phyloP scores from a whole-genome alignment of 1,284 basidiomycete genomes.

The Cutaneotrichosporon sp. region DNA sequence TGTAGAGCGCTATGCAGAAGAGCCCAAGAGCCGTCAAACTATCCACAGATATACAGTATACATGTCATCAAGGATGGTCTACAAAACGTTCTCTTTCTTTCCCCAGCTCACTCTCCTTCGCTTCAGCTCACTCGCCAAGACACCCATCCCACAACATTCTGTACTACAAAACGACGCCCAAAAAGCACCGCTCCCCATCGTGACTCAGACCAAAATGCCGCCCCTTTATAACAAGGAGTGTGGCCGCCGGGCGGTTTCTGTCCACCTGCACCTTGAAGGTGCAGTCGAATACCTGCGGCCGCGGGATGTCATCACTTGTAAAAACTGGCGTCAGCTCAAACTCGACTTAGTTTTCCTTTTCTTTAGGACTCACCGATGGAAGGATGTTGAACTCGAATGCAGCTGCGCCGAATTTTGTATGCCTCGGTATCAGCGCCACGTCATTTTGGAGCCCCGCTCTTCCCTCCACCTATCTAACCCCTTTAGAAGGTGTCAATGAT shows the following conservation, averaged over 20 bases:
- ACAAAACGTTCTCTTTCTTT: background rate
- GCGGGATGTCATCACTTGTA: constrained; percentile 42
- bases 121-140: background rate
- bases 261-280: constrained; percentile 31
- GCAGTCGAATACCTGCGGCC: constrained; percentile 40
- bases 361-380: constrained; percentile 27
- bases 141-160: background rate
- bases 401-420: background rate
- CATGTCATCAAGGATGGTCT: background rate
- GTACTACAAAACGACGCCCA: constrained; percentile 5
- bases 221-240: constrained; percentile 47
- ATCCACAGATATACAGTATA: background rate
- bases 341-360: background rate
- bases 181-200: constrained; percentile 16
- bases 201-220: constrained; percentile 43
- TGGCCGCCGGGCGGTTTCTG: constrained; percentile 45
- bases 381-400: constrained; percentile 29
- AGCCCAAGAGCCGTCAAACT: no score
- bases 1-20: background rate
- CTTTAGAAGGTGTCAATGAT: no score
- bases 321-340: constrained; percentile 23
- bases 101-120: background rate
- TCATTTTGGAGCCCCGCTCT: background rate
- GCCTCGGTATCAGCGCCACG: background rate
- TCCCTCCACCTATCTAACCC: background rate